A percentile compares a stretch with the other conserved stretches of the same genome.
Evolutionary conservation across 306 rosid genomes (phyloP).

Genomic region (Aeschynomene evenia): DNA sequence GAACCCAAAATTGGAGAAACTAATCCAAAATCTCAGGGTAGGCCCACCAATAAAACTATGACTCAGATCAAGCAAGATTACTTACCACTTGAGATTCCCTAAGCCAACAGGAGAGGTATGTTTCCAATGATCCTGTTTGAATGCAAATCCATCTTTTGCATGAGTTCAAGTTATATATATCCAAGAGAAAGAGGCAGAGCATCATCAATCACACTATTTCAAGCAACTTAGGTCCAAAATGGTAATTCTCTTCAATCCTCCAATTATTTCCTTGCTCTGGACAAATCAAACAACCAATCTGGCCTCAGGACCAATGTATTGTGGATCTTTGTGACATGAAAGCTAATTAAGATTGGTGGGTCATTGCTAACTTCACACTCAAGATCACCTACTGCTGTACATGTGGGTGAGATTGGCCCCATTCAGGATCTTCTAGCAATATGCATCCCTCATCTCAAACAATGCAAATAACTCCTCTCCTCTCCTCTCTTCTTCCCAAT

Average conservation of each 20-base stretch:
- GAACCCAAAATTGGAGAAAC: slow-evolving; percentile 48
- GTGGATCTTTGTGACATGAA: slow-evolving; percentile 68
- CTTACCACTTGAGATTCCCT: slow-evolving; percentile 51
- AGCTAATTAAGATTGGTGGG: slow-evolving; percentile 46
- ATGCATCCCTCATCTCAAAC: slow-evolving; percentile 55
- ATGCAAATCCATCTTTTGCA: slow-evolving; percentile 60
- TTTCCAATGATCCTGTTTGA: slow-evolving; percentile 52
- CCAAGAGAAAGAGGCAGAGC: slow-evolving; percentile 46
- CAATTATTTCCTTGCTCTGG: slow-evolving; percentile 55
- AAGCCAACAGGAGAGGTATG: slow-evolving; percentile 42
- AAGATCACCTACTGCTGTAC: slow-evolving; percentile 64
- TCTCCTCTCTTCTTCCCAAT: slow-evolving; percentile 36
- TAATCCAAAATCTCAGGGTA: slow-evolving; percentile 48
- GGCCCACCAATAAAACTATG: slow-evolving; percentile 55
- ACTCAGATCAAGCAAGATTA: slow-evolving; percentile 61
- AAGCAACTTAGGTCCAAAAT: slow-evolving; percentile 64
- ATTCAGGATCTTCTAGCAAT: slow-evolving; percentile 49
- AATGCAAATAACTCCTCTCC: slow-evolving; percentile 58
- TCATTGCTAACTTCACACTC: slow-evolving; percentile 49
- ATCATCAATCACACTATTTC: slow-evolving; percentile 54
- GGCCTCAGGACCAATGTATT: slow-evolving; percentile 54
- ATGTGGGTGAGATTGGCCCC: slow-evolving; percentile 60
- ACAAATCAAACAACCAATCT: slow-evolving; percentile 45
- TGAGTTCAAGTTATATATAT: slow-evolving; percentile 43
- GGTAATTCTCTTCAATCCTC: slow-evolving; percentile 45